A percentile compares a stretch with the other conserved stretches of the same genome.
Evolutionary conservation across 257 asterid species (phyloP).

Genomic region (Solanum neorickii): DNA sequence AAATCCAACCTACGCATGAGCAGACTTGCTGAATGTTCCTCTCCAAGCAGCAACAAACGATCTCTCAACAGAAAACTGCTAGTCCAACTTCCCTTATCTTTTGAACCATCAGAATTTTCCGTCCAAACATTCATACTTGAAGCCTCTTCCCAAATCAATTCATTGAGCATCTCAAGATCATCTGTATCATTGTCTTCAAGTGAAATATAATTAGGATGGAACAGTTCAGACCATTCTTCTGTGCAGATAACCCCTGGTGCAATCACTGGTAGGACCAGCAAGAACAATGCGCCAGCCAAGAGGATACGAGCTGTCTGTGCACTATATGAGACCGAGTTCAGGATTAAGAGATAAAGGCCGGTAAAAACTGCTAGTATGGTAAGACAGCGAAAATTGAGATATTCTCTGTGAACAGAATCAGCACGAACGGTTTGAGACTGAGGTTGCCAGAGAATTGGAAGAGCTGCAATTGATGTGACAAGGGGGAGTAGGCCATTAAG

Average conservation of each 20-base stretch:
- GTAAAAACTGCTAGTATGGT: constrained; percentile 28
- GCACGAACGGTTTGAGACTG: constrained; percentile 13
- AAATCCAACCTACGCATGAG: constrained; percentile 33
- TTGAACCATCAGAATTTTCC: neutral
- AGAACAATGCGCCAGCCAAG: constrained; percentile 29
- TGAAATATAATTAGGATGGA: constrained; percentile 2
- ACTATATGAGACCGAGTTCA: constrained; percentile 13
- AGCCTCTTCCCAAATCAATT: constrained; percentile 4
- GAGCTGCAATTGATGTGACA: constrained; percentile 16
- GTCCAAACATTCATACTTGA: neutral
- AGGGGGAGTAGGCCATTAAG: constrained; percentile 48
- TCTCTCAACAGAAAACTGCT: constrained; percentile 6
- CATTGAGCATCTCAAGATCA: constrained; percentile 13
- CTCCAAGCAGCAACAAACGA: constrained; percentile 29
- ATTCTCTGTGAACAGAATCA: constrained; percentile 7
- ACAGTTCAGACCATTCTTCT: constrained; percentile 5
- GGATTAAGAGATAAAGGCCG: constrained; percentile 44
- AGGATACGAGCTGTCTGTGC: constrained; percentile 15
- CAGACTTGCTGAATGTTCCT: constrained; percentile 39
- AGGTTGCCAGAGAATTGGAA: constrained; percentile 14
- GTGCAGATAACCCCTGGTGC: constrained; percentile 6
- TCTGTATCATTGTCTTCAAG: neutral
- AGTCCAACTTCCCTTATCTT: constrained; percentile 6
- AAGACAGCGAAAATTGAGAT: constrained; percentile 18
- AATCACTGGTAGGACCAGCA: constrained; percentile 30